Evolutionary conservation across 106 monocot species (phyloP).

Genomic region (Dactylorhiza incarnata): DNA sequence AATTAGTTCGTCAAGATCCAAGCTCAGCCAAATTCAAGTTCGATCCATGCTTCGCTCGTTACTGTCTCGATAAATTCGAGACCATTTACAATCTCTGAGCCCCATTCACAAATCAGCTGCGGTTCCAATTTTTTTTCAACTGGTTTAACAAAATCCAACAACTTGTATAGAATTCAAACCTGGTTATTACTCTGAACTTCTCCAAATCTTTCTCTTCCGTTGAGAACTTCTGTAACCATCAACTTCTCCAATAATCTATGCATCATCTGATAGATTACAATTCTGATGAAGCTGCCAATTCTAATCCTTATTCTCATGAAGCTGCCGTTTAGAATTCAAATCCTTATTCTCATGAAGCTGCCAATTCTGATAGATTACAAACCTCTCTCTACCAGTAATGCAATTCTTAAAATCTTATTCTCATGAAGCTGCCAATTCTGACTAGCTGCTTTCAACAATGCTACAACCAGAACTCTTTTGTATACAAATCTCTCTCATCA

Average conservation of each 20-base stretch:
- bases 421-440: background rate
- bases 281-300: too few relatives aligned
- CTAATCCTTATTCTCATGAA: background rate
- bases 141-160: background rate
- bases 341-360: background rate
- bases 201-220: background rate
- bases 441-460: constrained; percentile 14
- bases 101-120: too few relatives aligned
- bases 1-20: too few relatives aligned
- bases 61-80: too few relatives aligned
- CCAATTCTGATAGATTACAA: background rate
- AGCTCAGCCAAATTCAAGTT: too few relatives aligned
- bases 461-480: constrained; percentile 37
- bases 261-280: too few relatives aligned
- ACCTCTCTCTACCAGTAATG: too few relatives aligned
- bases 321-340: background rate
- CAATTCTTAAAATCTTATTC: background rate
- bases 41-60: too few relatives aligned
- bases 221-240: background rate
- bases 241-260: background rate
- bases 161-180: background rate
- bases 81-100: too few relatives aligned
- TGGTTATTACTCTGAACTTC: background rate
- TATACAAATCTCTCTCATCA: constrained; percentile 23
- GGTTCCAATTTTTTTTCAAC: background rate